Evolutionary conservation across 2,329 filamentous ascomycete genomes (phyloP), one percentile per base, ranked within the genome.

Genomic region (Sclerotinia sclerotiorum): DNA sequence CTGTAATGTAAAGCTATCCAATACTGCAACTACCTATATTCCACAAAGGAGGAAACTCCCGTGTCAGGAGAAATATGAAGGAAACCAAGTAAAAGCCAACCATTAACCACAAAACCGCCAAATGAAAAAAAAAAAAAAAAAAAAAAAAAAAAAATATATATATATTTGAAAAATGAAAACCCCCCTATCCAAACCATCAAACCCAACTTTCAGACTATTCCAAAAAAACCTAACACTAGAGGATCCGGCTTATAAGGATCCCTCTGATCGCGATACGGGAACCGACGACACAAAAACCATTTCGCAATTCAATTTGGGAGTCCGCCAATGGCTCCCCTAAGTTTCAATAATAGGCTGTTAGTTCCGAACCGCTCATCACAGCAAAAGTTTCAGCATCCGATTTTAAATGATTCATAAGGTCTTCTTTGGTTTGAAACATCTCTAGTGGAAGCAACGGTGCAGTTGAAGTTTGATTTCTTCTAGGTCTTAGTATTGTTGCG

Each of bases 251-350:
- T 13, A 42, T 42, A 42, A 42, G 11, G 39, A 42, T 42, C 24
- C 24, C 1, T 5, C 27, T 52, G 15, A 24, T 29, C 15, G 6
- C 15, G 6, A 4, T 27, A 4, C 6, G 19, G 10, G 24, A 29
- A 29, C 1, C 3, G 10, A 54, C 76, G 74, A 60, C 76, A 77
- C 1, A 77, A 69, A 61, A 77, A 77, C 74, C 76, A 77, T 49
- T 70, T 71, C 39, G 76, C 75, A 52, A 77, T 74, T 76, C 76
- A 77, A 58, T 77, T 77, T 8, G 72, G 72, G 71, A 76, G 5
- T 72, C 71, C 4, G 52, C 32, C 24, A 56, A 68, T 10, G 69
- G 64, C 21, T 17, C 58, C 19, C 69, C 75, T 10, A 76, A 70
- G 24, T 70, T 70, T 75, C 76, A 77, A 55, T 75, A 77, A 62